Conservation (phyloP, 495 filamentous ascomycete genomes). For the Talaromyces ruber region DNA sequence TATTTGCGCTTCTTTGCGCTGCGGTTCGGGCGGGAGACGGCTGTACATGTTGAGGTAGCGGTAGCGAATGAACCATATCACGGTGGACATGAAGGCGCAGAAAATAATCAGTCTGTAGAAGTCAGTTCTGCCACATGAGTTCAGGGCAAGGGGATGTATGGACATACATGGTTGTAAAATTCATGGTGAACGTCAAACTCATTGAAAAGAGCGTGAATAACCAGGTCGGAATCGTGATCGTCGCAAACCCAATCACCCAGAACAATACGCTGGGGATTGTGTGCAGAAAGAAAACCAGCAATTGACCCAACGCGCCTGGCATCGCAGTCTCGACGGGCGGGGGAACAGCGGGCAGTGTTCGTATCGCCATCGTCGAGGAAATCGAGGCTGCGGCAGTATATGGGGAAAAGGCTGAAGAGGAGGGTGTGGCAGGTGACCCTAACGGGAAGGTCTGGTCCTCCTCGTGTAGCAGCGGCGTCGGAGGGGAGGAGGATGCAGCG, state of each 20-base stretch:
- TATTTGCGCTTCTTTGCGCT: constrained; percentile 89
- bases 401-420: background rate
- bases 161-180: constrained; percentile 83
- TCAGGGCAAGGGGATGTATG: background rate
- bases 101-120: constrained; percentile 64
- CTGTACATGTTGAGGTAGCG: constrained; percentile 93
- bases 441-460: background rate
- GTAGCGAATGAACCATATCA: constrained; percentile 91
- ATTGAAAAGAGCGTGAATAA: constrained; percentile 94
- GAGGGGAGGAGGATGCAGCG: background rate
- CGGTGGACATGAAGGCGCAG: constrained; percentile 62
- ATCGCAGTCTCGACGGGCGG: constrained; percentile 14
- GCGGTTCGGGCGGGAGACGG: constrained; percentile 84
- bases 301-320: constrained; percentile 36
- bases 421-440: background rate
- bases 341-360: constrained; percentile 1
- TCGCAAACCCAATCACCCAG: constrained; percentile 75
- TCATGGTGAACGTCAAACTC: constrained; percentile 94
- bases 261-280: constrained; percentile 67
- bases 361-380: background rate
- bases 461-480: background rate
- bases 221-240: constrained; percentile 81
- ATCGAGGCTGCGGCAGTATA: background rate
- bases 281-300: constrained; percentile 34
- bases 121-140: background rate